Evolutionary conservation across 2,329 filamentous ascomycete genomes (phyloP), one percentile per base, ranked within the genome.

Genomic region (Westerdykella aurantiaca): DNA sequence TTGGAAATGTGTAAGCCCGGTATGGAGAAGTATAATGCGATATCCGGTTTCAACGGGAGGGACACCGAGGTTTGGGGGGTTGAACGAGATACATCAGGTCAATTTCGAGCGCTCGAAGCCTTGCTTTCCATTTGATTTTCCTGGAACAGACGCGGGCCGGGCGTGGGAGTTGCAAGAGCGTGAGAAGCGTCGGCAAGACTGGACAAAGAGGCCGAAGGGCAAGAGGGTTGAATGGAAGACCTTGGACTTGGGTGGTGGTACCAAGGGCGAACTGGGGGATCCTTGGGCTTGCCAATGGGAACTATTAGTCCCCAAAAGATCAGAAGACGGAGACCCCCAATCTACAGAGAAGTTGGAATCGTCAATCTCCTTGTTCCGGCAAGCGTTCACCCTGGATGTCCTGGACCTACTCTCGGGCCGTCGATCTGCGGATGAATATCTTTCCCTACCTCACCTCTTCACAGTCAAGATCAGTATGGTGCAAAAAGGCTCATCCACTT

Each of bases 201-300:
- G 89, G 89, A 80, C 83, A 41, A 78, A 79, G 41, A 80, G 82
- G 39, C 90, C 93, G 0, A 93, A 87, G 64, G 85, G 87, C 17
- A 95, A 93, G 67, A 78, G 89, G 42, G 71, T 81, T 1, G 83
- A 83, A 45, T 97, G 85, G 79, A 76, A 81, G 14, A 82, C 79
- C 5, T 71, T 97, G 10, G 78, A 88, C 53, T 71, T 96, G 9
- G 87, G 88, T 0, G 76, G 78, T 33, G 83, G 79, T 1, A 79
- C 80, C 41, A 90, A 82, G 58, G 91, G 91, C 1, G 93, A 97
- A 64, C 60, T 95, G 25, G 93, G 93, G 1, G 70, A 79, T 41
- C 89, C 89, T 0, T 88, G 87, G 77, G 80, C 81, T 9, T 95
- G 87, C 67, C 88, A 95, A 59, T 95, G 88, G 77, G 83, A 88